Evolutionary conservation across 1,284 basidiomycete genomes (phyloP).

Genomic region (Golubevia pallescens): DNA sequence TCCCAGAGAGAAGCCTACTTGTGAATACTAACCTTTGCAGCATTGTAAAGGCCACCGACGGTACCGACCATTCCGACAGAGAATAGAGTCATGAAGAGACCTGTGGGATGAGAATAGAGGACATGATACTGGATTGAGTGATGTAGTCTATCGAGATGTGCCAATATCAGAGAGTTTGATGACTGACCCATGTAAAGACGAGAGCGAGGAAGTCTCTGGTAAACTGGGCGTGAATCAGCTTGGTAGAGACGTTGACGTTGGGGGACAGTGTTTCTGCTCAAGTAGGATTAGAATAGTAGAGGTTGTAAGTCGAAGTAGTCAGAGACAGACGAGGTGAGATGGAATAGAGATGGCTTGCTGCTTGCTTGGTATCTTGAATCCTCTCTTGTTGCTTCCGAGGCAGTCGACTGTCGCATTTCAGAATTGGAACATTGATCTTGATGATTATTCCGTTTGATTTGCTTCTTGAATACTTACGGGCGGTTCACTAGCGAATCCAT

Average conservation of each 20-base stretch:
- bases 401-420: too few species aligned
- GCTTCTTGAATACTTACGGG: too few species aligned
- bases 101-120: background rate
- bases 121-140: background rate
- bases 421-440: too few species aligned
- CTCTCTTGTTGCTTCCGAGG: too few species aligned
- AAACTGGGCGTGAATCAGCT: conserved; percentile 49
- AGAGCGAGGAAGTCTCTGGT: conserved; percentile 49
- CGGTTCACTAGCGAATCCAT: too few species aligned
- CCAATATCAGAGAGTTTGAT: background rate
- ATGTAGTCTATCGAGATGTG: too few species aligned
- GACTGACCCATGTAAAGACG: conserved; percentile 41
- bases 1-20: background rate
- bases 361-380: too few species aligned
- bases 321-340: too few species aligned
- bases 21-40: conserved; percentile 37
- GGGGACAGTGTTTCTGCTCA: conserved; percentile 38
- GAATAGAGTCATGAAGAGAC: conserved; percentile 49
- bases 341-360: too few species aligned
- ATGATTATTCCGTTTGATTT: too few species aligned
- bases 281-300: background rate
- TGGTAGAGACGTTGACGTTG: conserved; percentile 54
- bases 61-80: conserved; percentile 50
- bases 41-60: conserved; percentile 48
- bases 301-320: background rate